phyloP scores from a whole-genome alignment of 306 rosid genomes.

The Inga oerstediana region DNA sequence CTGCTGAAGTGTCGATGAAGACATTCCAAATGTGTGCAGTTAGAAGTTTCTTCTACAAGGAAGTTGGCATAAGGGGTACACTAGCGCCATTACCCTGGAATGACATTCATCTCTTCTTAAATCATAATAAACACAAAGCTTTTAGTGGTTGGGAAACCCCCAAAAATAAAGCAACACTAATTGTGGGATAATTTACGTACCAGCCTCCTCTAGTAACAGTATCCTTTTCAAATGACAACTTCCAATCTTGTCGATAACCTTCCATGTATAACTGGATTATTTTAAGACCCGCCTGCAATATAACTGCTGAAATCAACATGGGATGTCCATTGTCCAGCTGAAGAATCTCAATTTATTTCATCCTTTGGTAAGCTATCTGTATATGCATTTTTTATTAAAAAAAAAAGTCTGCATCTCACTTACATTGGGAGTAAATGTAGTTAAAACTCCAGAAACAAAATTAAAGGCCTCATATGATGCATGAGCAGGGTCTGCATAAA shows the following conservation, averaged over 20 bases:
- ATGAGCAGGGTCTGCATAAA: conserved; percentile 82
- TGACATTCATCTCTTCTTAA: not conserved
- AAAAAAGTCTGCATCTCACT: conserved; percentile 14
- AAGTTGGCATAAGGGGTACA: conserved; percentile 6
- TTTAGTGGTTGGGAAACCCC: too few species aligned
- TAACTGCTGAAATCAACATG: conserved; percentile 36
- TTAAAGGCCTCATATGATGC: conserved; percentile 76
- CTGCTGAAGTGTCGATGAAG: not conserved
- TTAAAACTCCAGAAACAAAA: conserved; percentile 76
- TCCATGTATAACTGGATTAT: conserved; percentile 79
- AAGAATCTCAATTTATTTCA: conserved; percentile 19
- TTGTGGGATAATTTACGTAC: conserved; percentile 45
- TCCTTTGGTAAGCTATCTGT: not conserved
- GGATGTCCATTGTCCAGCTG: not conserved
- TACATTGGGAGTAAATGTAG: conserved; percentile 92
- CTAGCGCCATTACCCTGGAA: not conserved
- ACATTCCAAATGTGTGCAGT: not conserved
- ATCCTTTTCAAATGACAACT: conserved; percentile 84
- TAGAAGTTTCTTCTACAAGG: not conserved
- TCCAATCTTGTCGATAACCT: conserved; percentile 95
- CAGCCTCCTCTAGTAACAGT: conserved; percentile 83
- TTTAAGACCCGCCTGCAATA: conserved; percentile 81
- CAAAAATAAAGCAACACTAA: not conserved
- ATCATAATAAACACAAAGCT: too few species aligned
- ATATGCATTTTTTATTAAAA: not conserved